These are phyloP conservation scores for Heterobasidion irregulare DNA, from an alignment of 1,284 basidiomycete species.

Conservation along the genomic window DNA sequence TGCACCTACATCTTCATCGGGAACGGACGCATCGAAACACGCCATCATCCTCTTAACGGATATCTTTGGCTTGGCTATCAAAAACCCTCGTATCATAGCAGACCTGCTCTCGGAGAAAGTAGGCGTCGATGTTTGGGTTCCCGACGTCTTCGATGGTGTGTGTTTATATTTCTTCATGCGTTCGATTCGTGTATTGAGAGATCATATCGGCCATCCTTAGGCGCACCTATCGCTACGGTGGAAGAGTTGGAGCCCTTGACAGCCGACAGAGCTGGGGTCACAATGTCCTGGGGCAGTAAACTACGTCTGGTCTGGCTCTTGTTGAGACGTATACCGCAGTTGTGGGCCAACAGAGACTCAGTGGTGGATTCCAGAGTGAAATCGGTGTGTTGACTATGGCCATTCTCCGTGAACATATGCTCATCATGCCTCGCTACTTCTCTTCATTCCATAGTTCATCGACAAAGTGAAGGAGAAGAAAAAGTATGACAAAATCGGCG, in stretches of 20 bases:
- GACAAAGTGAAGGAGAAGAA: constrained; percentile 37
- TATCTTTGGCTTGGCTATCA: constrained; percentile 45
- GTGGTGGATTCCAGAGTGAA: constrained; percentile 29
- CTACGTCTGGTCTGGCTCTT: constrained; percentile 22
- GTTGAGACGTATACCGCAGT: constrained; percentile 21
- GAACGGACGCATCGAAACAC: constrained; percentile 9
- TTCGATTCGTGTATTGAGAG: not conserved
- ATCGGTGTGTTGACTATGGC: constrained; percentile 15
- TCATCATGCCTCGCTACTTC: not conserved
- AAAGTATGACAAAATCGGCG: constrained; percentile 50
- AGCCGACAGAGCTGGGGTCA: constrained; percentile 33
- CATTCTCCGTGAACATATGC: not conserved
- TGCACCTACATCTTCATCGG: constrained; percentile 17
- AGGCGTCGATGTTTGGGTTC: constrained; percentile 55
- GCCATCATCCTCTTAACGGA: constrained; percentile 55
- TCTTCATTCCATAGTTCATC: constrained; percentile 33
- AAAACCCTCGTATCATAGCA: constrained; percentile 57
- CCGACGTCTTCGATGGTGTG: constrained; percentile 41
- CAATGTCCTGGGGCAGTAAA: constrained; percentile 23
- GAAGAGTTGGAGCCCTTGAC: constrained; percentile 25
- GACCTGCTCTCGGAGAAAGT: constrained; percentile 46
- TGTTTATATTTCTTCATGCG: not conserved
- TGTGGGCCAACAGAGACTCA: constrained; percentile 30
- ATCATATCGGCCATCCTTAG: constrained; percentile 17
- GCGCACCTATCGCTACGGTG: constrained; percentile 29